Conservation (phyloP, 1,284 basidiomycete species). For the Macrocystidia cucumis region DNA sequence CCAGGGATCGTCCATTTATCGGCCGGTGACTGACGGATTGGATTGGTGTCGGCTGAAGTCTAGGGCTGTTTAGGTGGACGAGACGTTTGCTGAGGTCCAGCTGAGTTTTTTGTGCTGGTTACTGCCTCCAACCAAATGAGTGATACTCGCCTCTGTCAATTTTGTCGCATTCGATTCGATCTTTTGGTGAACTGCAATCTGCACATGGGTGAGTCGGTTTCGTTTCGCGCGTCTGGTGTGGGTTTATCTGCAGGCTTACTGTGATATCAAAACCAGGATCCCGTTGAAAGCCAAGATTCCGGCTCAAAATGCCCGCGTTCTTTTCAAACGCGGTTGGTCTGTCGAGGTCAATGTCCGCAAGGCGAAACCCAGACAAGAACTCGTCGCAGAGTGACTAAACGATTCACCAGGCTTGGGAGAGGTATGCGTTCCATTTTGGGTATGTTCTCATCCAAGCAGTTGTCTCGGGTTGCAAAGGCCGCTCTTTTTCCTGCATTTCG, state of each 20-base stretch:
- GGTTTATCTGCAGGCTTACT: not conserved
- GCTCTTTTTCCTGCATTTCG: constrained; percentile 4
- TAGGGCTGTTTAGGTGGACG: not conserved
- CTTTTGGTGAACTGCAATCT: not conserved
- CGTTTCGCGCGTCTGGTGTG: not conserved
- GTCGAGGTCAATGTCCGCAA: constrained; percentile 41
- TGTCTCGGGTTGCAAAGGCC: constrained; percentile 1
- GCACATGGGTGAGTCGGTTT: not conserved
- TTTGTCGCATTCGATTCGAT: not conserved
- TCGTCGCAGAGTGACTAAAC: constrained; percentile 56
- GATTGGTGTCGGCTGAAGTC: not conserved
- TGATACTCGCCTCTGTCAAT: not conserved
- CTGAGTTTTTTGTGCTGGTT: not conserved
- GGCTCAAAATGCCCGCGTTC: constrained; percentile 11
- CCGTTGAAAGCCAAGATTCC: too few species aligned
- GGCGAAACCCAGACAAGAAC: constrained; percentile 49
- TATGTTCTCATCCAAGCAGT: constrained; percentile 6
- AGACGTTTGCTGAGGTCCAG: not conserved
- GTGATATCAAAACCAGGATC: not conserved
- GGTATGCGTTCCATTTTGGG: not conserved
- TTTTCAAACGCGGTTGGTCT: constrained; percentile 38
- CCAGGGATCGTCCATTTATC: too few species aligned
- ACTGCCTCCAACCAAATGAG: not conserved
- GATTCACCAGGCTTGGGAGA: constrained; percentile 23
- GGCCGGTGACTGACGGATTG: too few species aligned